These are phyloP conservation scores for Solanum hybrid DNA, from an alignment of 305 asterid species.

Conservation along the genomic window DNA sequence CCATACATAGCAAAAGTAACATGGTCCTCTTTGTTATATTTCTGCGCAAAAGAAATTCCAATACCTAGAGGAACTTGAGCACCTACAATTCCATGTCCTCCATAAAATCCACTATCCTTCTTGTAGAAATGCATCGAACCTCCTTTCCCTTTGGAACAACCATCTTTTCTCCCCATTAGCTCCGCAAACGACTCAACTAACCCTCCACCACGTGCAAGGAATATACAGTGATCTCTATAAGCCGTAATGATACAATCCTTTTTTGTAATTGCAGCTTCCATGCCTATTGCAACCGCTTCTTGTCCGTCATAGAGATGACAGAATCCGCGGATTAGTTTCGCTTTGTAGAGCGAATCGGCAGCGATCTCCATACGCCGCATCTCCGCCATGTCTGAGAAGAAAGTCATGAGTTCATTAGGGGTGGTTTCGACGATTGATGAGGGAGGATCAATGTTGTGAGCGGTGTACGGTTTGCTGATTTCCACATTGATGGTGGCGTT, in stretches of 20 bases:
- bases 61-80: conserved; percentile 81
- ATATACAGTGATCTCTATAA: conserved; percentile 69
- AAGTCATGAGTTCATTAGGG: conserved; percentile 53
- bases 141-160: conserved; percentile 81
- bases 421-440: conserved; percentile 63
- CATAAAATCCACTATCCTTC: conserved; percentile 73
- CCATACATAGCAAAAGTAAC: conserved; percentile 78
- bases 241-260: conserved; percentile 82
- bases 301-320: conserved; percentile 94
- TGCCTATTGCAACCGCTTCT: conserved; percentile 77
- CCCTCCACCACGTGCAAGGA: conserved; percentile 75
- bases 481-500: conserved; percentile 56
- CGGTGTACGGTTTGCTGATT: conserved; percentile 67
- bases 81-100: conserved; percentile 92
- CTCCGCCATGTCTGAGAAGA: conserved; percentile 63
- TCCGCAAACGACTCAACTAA: conserved; percentile 53
- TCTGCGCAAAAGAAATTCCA: conserved; percentile 81
- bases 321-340: conserved; percentile 77
- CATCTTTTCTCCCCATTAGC: conserved; percentile 77
- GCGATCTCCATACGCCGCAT: conserved; percentile 93
- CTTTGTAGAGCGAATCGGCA: conserved; percentile 81
- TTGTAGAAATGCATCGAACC: conserved; percentile 90
- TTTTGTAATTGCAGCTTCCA: conserved; percentile 78
- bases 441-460: conserved; percentile 79
- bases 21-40: conserved; percentile 66